Conservation (phyloP, 495 filamentous ascomycete species). For the Hypoxylon rickii region DNA sequence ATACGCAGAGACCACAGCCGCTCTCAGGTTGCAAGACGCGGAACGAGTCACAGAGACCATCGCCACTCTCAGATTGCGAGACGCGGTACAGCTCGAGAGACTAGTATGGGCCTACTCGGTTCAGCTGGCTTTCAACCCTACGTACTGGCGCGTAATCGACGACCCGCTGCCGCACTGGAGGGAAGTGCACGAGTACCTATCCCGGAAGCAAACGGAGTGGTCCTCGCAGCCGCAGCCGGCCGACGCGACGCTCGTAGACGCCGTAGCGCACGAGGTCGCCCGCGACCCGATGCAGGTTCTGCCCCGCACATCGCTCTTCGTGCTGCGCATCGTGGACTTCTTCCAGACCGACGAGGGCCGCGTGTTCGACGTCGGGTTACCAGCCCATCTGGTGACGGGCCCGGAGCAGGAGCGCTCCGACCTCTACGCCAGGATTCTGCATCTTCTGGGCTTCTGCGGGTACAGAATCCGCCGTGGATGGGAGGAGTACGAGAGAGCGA, state of each 20-base stretch:
- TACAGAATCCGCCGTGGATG: conserved; percentile 5
- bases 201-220: background rate
- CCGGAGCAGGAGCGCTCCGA: conserved; percentile 4
- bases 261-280: background rate
- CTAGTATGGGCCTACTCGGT: too few species aligned
- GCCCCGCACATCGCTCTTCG: conserved; percentile 14
- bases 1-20: too few species aligned
- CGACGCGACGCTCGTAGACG: background rate
- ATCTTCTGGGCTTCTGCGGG: conserved; percentile 16
- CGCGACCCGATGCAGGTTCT: conserved; percentile 14
- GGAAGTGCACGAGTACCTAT: conserved; percentile 13
- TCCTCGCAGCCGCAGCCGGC: background rate
- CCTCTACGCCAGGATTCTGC: conserved; percentile 10
- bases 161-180: conserved; percentile 10
- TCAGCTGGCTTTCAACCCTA: too few species aligned
- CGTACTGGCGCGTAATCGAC: background rate
- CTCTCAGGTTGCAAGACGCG: too few species aligned
- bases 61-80: too few species aligned
- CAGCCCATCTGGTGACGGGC: background rate
- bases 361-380: conserved; percentile 4
- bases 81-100: too few species aligned
- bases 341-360: conserved; percentile 2
- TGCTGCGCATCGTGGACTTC: conserved; percentile 11
- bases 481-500: background rate
- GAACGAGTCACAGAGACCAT: too few species aligned